These are phyloP conservation scores for Rhodotorula sphaerocarpa DNA, from an alignment of 768 basidiomycete genomes.

Conservation along the genomic window DNA sequence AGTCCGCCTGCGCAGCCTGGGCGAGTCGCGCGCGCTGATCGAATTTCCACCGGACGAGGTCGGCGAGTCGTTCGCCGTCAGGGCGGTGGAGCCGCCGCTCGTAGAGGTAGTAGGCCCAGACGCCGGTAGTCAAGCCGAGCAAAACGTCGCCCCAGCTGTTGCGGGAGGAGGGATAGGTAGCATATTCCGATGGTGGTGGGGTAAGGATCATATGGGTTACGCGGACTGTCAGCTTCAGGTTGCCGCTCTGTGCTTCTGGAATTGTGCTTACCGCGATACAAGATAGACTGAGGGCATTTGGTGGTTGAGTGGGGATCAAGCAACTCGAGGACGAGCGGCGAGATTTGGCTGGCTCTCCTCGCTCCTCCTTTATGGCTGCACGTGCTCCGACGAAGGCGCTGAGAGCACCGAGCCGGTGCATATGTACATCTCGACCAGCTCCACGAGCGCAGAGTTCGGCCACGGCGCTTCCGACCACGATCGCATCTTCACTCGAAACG, in stretches of 20 bases:
- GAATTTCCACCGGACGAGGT: conserved; percentile 18
- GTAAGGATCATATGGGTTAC: neutral
- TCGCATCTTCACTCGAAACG: neutral
- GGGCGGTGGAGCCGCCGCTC: conserved; percentile 7
- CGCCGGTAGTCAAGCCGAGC: conserved; percentile 6
- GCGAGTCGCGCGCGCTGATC: neutral
- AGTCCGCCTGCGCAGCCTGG: neutral
- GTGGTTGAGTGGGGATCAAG: neutral
- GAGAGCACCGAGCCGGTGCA: neutral
- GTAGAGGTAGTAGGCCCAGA: conserved; percentile 18
- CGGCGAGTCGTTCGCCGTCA: neutral
- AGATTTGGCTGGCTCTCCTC: neutral
- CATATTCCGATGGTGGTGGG: no score
- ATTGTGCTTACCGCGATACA: neutral
- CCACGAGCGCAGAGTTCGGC: neutral
- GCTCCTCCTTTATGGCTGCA: no score
- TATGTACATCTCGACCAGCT: neutral
- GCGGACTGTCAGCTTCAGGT: neutral
- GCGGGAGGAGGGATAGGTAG: neutral
- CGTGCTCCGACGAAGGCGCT: neutral
- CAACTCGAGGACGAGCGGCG: no score
- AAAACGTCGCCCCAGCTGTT: conserved; percentile 11
- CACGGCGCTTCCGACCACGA: neutral
- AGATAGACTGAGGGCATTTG: conserved; percentile 3
- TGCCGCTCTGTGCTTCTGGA: fast-evolving